phyloP scores from a whole-genome alignment of 176 grass and related monocot genomes.

The Coix lacrymajobi region DNA sequence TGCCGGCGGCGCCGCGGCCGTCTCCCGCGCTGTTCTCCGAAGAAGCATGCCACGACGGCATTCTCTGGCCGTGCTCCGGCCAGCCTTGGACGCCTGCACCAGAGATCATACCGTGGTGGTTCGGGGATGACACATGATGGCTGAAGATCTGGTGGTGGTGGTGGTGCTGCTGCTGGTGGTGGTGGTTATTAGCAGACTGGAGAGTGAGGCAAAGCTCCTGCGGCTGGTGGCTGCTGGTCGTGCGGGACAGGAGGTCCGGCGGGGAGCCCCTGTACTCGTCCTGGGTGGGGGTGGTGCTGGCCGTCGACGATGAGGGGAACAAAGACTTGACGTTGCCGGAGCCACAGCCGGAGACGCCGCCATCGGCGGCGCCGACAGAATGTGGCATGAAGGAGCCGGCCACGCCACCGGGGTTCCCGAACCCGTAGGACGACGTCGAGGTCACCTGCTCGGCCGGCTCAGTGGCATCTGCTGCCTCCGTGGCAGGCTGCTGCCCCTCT shows the following conservation, averaged over 20 bases:
- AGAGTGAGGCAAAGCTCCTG: constrained; percentile 94
- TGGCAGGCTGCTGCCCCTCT: constrained; percentile 27
- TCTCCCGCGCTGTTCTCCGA: constrained; percentile 31
- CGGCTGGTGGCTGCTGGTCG: constrained; percentile 47
- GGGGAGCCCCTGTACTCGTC: constrained; percentile 71
- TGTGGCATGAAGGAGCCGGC: constrained; percentile 57
- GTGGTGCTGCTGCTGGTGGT: constrained; percentile 55
- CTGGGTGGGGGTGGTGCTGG: constrained; percentile 29
- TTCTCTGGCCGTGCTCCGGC: constrained; percentile 51
- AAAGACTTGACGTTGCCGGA: constrained; percentile 85
- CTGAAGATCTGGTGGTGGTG: constrained; percentile 66
- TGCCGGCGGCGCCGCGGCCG: constrained; percentile 18
- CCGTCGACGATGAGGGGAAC: constrained; percentile 66
- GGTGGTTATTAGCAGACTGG: constrained; percentile 40
- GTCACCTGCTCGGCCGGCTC: constrained; percentile 39
- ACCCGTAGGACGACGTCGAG: constrained; percentile 56
- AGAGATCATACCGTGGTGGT: constrained; percentile 53
- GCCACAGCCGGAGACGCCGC: constrained; percentile 20
- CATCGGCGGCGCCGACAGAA: constrained; percentile 51
- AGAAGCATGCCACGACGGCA: constrained; percentile 62
- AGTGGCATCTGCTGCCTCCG: constrained; percentile 3
- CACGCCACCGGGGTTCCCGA: constrained; percentile 26
- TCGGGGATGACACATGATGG: constrained; percentile 37
- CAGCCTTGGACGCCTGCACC: constrained; percentile 44
- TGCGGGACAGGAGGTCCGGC: constrained; percentile 61